Evolutionary conservation across 2,329 filamentous ascomycete species (phyloP).

Genomic region (Cordyceps fumosorosea): DNA sequence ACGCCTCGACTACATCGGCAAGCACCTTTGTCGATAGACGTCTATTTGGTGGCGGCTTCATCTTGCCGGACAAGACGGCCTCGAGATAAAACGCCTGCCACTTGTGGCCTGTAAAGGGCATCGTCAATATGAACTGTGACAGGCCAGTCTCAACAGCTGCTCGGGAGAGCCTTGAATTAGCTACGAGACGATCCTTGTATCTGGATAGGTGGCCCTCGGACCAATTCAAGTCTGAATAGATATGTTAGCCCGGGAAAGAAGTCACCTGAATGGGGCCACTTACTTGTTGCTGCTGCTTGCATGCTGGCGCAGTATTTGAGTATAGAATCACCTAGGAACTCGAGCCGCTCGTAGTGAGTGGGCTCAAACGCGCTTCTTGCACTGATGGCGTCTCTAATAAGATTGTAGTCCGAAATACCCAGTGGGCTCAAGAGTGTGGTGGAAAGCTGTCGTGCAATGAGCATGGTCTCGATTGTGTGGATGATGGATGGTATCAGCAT

Average conservation of each 20-base stretch:
- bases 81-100: slow-evolving; percentile 63
- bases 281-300: slow-evolving; percentile 52
- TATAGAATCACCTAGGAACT: slow-evolving; percentile 80
- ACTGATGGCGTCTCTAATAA: slow-evolving; percentile 64
- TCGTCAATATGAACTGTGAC: slow-evolving; percentile 65
- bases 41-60: slow-evolving; percentile 19
- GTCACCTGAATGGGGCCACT: slow-evolving; percentile 19
- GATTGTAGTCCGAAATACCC: slow-evolving; percentile 43
- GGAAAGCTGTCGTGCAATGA: slow-evolving; percentile 56
- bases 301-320: slow-evolving; percentile 68
- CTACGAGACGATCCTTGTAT: slow-evolving; percentile 63
- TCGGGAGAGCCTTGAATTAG: slow-evolving; percentile 65
- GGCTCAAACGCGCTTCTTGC: slow-evolving; percentile 53
- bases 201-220: slow-evolving; percentile 70
- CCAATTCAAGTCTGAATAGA: slow-evolving; percentile 51
- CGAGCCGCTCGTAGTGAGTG: slow-evolving; percentile 73
- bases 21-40: slow-evolving; percentile 68
- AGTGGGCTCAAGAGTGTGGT: slow-evolving; percentile 32
- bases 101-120: slow-evolving; percentile 59
- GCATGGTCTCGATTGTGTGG: slow-evolving; percentile 57
- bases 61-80: slow-evolving; percentile 21
- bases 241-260: not conserved
- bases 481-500: slow-evolving; percentile 67
- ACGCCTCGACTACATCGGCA: slow-evolving; percentile 79
- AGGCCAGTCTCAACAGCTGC: slow-evolving; percentile 59